phyloP scores from a whole-genome alignment of 2,329 filamentous ascomycete genomes.

The Parastagonospora avenae region DNA sequence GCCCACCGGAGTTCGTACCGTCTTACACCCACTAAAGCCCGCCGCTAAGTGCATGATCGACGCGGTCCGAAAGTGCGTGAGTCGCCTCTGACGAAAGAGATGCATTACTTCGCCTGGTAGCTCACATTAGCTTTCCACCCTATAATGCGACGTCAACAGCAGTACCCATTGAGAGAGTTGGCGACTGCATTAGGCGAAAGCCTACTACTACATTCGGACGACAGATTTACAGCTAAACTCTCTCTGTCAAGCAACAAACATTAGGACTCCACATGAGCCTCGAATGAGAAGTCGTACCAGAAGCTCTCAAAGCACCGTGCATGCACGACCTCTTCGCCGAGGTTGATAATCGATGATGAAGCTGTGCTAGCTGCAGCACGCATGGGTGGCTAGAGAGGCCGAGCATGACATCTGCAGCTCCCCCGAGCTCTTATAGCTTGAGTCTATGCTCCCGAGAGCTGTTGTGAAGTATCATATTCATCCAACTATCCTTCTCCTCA shows the following conservation, averaged over 20 bases:
- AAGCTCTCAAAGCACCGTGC: background rate
- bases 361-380: background rate
- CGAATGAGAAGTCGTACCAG: constrained; percentile 5
- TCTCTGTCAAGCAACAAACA: constrained; percentile 2
- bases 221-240: constrained; percentile 4
- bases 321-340: constrained; percentile 11
- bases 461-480: background rate
- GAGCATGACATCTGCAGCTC: background rate
- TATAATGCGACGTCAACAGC: constrained; percentile 2
- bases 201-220: constrained; percentile 4
- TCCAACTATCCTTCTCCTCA: background rate
- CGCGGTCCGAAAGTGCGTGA: constrained; percentile 11
- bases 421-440: background rate
- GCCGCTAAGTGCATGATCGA: constrained; percentile 13
- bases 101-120: constrained; percentile 10
- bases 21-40: background rate
- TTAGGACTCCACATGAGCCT: constrained; percentile 5
- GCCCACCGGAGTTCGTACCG: background rate
- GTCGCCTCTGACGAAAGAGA: constrained; percentile 19
- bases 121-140: constrained; percentile 4
- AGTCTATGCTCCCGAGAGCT: constrained; percentile 3
- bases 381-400: background rate
- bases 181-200: constrained; percentile 8
- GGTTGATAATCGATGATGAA: constrained; percentile 15
- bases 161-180: constrained; percentile 6